Evolutionary conservation across 371 early-diverging fungal genomes (phyloP).

Genomic region (Choanephora cucurbitarum): DNA sequence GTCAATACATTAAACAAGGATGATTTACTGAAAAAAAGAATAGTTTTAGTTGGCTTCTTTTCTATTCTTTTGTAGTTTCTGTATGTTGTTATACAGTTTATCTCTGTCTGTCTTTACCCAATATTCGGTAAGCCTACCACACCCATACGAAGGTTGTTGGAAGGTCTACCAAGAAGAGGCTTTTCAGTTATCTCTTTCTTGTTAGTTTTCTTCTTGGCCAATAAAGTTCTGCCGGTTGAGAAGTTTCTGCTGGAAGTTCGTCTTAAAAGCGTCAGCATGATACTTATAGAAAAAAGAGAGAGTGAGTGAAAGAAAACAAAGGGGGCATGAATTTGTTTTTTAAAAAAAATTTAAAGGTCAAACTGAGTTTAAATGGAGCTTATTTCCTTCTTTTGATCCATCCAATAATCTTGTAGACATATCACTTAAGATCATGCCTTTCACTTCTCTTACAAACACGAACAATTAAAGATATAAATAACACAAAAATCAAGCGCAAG

Average conservation of each 20-base stretch:
- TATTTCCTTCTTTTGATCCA: too few relatives aligned
- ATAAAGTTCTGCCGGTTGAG: neutral
- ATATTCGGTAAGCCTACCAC: constrained; percentile 97
- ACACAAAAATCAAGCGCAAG: too few relatives aligned
- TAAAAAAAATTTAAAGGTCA: too few relatives aligned
- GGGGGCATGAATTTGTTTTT: constrained; percentile 10
- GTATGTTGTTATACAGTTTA: too few relatives aligned
- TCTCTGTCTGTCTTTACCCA: constrained; percentile 50
- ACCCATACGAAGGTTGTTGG: constrained; percentile 92
- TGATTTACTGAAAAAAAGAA: constrained; percentile 63
- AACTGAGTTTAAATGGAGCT: too few relatives aligned
- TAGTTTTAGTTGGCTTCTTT: neutral
- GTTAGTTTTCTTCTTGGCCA: constrained; percentile 23
- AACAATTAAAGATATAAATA: too few relatives aligned
- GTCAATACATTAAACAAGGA: constrained; percentile 93
- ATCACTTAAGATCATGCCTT: too few relatives aligned
- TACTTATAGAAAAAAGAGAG: neutral
- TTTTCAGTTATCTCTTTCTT: constrained; percentile 18
- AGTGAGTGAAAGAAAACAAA: neutral
- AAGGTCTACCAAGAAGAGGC: constrained; percentile 63
- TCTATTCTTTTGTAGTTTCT: neutral
- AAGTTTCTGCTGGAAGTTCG: neutral
- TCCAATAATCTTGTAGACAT: too few relatives aligned
- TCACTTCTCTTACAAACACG: too few relatives aligned
- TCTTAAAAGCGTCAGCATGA: constrained; percentile 5